A percentile compares a stretch with the other conserved stretches of the same genome.
Conservation (phyloP, 306 rosid species). For the Arachis hypogaea region DNA sequence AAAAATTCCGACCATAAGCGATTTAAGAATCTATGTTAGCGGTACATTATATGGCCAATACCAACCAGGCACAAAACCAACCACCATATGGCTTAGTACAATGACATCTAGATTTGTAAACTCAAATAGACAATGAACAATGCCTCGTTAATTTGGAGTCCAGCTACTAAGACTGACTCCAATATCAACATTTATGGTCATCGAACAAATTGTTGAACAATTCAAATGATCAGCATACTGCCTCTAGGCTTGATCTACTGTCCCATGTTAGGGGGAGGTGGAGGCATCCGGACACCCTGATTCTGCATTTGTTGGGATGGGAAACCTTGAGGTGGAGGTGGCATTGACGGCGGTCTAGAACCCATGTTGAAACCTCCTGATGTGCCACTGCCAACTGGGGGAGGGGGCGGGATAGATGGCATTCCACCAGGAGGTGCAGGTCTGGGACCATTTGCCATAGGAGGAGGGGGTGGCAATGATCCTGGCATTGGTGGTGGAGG, state of each 20-base stretch:
- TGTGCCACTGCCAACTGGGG: conserved; percentile 57
- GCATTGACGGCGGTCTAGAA: conserved; percentile 66
- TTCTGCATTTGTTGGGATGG: conserved; percentile 61
- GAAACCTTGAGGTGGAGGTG: conserved; percentile 81
- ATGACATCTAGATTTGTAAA: conserved; percentile 18
- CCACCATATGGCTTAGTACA: conserved; percentile 1
- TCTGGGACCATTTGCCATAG: conserved; percentile 85
- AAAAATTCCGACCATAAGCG: background rate
- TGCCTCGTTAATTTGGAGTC: background rate
- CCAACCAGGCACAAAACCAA: conserved; percentile 6
- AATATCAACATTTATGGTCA: conserved; percentile 16
- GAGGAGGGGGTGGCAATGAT: conserved; percentile 80
- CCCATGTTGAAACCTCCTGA: conserved; percentile 69
- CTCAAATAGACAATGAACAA: conserved; percentile 2
- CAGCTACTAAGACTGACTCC: background rate
- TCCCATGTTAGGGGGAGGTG: conserved; percentile 76
- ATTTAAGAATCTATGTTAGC: background rate
- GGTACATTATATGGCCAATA: conserved; percentile 13
- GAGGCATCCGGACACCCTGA: conserved; percentile 60
- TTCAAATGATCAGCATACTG: background rate
- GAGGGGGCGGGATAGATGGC: conserved; percentile 84
- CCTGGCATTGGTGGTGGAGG: conserved; percentile 82
- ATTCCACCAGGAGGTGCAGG: conserved; percentile 79
- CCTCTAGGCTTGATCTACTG: conserved; percentile 24
- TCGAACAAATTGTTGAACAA: conserved; percentile 6